Evolutionary conservation across 1,284 basidiomycete species (phyloP), one percentile per base, ranked within the genome.

Genomic region (Sanghuangporus weigelae): DNA sequence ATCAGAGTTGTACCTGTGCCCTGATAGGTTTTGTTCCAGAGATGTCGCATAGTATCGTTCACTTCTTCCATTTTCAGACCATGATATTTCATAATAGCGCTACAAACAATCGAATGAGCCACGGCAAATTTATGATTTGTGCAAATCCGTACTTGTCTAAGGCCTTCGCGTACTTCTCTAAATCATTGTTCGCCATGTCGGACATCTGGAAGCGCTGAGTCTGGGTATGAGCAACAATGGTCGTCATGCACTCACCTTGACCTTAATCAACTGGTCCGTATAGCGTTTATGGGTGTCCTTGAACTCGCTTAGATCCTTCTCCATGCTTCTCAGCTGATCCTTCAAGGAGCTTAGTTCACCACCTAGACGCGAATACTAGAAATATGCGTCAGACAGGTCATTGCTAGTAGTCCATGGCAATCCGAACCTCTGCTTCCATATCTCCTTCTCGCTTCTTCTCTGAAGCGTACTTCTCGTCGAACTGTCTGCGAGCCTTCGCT

Each of bases 31-130:
- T 96, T 96, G 73, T 94, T 96, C 97, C 97, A 99, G 1, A 99
- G 76, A 72, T 95, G 92, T 63, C 90, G 88, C 86, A 97, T 97
- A 23, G 89, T 95, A 71, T 96, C 94, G 71, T 99, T 99, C 71
- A 99, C 96, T 80, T 99, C 97, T 74, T 95, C 94, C 97, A 99
- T 98, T 78, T 99, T 99, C 72, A 98, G 83, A n/a, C 90, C 80
- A 72, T 99, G 97, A 72, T 97, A 99, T 74, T 93, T 93, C 91
- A 99, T 95, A 76, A 99, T 98, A 51, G 95, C 96, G 69, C 94
- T 96, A 66, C 16, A 7, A 55, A 16, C 60, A n/a, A 5, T 55
- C 19, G 21, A 1, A 26, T 23, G 42, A 35, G 39, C 39, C 3
- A 10, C 31, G 44, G 21, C 50, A 40, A 46, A 10, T 26, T 1